Evolutionary conservation across 2,329 filamentous ascomycete genomes (phyloP), one percentile per base, ranked within the genome.

Genomic region (Verticillium tricorpus): DNA sequence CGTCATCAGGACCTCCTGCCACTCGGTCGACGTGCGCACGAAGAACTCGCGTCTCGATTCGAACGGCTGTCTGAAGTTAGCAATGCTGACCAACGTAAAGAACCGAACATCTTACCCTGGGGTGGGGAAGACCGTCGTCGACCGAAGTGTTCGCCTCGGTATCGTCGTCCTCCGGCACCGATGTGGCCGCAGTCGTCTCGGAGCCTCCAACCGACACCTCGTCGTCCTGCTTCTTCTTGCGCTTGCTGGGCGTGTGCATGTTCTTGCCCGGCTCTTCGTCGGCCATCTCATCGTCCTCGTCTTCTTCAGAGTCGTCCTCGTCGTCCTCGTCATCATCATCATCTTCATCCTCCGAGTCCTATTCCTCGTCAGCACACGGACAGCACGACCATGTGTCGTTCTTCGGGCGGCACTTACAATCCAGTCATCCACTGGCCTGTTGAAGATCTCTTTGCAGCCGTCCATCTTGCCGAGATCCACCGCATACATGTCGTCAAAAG

Each of bases 381-480:
- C 74, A 76, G 50, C 74, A 71, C 0, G 74, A 6, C 11, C 6
- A 17, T 1, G 8, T 74, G 67, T 79, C 45, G 14, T 50, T 19
- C 19, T 22, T 11, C n/a, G n/a, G 45, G 45, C 45, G 45, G 22
- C n/a, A 76, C 83, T 77, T 73, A 90, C 88, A 61, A 88, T 77
- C 93, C 93, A 97, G 73, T 96, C 93, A 70, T 92, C 67, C 17
- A 93, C 88, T 68, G 96, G 90, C 60, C 92, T 84, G 73, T 83
- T 91, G 79, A 94, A 98, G 57, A 98, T 85, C 76, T 97, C 90
- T 73, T 93, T 94, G 66, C 95, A 94, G 3, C 95, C 95, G 68
- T 98, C 93, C 64, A 99, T 82, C 75, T 97, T 97, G 63, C 90
- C 93, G n/a, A 99, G 81, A 70, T 99, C 93, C 63, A 98, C 88